These are phyloP conservation scores for Clavariopsis aquatica DNA, from an alignment of 495 filamentous ascomycete species.

Conservation along the genomic window DNA sequence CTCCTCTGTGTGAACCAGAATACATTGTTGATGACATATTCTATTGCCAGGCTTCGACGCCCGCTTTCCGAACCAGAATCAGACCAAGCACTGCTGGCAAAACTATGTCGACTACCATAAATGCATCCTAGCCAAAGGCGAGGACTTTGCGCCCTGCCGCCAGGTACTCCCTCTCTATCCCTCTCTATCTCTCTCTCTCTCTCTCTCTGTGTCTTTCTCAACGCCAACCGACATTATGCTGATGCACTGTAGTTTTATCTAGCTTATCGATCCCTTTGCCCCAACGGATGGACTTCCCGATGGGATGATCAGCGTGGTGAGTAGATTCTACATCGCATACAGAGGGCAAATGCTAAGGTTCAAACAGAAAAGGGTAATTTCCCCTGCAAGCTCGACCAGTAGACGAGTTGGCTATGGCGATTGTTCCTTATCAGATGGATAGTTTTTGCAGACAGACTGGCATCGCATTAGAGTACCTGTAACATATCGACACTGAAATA, in stretches of 20 bases:
- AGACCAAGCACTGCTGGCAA: constrained; percentile 95
- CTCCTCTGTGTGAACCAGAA: not conserved
- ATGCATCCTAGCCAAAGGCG: constrained; percentile 96
- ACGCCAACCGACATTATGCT: not conserved
- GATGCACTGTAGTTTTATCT: constrained; percentile 74
- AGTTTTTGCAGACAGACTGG: constrained; percentile 1
- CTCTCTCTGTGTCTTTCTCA: not conserved
- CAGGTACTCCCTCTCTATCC: constrained; percentile 75
- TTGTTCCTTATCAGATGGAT: constrained; percentile 4
- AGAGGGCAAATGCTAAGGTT: not conserved
- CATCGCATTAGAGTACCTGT: constrained; percentile 21
- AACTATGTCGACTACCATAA: constrained; percentile 99
- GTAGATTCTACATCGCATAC: constrained; percentile 38
- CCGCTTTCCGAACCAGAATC: constrained; percentile 98
- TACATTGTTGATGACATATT: not conserved
- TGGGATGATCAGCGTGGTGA: constrained; percentile 98
- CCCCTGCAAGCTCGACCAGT: constrained; percentile 33
- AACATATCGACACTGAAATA: constrained; percentile 22
- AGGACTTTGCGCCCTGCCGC: constrained; percentile 96
- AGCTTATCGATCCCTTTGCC: constrained; percentile 95
- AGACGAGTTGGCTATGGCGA: constrained; percentile 5
- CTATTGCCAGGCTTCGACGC: constrained; percentile 82
- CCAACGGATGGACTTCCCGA: constrained; percentile 87
- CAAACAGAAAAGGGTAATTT: constrained; percentile 29
- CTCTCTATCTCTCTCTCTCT: no score